Evolutionary conservation across 2,329 filamentous ascomycete genomes (phyloP).

Genomic region (Nemania sp.): DNA sequence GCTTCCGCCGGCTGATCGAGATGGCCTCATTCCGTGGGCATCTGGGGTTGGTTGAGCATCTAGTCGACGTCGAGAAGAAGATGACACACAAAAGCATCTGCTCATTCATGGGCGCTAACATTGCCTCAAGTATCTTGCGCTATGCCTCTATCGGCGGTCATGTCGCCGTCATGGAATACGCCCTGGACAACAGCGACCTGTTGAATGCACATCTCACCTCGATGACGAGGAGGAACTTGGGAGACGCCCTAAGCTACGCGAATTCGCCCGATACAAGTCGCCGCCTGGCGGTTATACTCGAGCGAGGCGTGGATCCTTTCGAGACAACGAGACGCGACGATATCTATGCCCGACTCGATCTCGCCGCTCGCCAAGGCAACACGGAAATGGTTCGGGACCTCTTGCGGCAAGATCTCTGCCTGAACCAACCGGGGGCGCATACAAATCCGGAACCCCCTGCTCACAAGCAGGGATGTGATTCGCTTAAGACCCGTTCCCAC

Average conservation of each 20-base stretch:
- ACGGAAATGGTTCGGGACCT: conserved; percentile 25
- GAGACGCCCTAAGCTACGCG: conserved; percentile 21
- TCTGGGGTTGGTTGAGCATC: conserved; percentile 25
- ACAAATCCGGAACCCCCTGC: conserved; percentile 15
- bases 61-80: conserved; percentile 23
- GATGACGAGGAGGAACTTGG: conserved; percentile 24
- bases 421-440: conserved; percentile 22
- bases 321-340: conserved; percentile 19
- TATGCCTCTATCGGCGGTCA: conserved; percentile 24
- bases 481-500: conserved; percentile 12
- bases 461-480: conserved; percentile 20
- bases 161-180: conserved; percentile 23
- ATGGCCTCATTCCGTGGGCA: conserved; percentile 28
- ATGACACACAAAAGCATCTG: conserved; percentile 20
- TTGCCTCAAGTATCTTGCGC: conserved; percentile 25
- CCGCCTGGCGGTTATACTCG: conserved; percentile 13
- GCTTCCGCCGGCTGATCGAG: conserved; percentile 27
- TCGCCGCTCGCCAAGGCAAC: conserved; percentile 24
- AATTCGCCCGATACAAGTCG: conserved; percentile 7
- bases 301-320: conserved; percentile 20
- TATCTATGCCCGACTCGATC: conserved; percentile 23
- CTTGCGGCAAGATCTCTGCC: conserved; percentile 22
- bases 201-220: conserved; percentile 17
- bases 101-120: conserved; percentile 24
- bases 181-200: conserved; percentile 25